Percentiles rank a stretch among this genome's conserved stretches.
Evolutionary conservation across 805 yeast species (phyloP).

Genomic region (Tetrapisispora namnaoensis): DNA sequence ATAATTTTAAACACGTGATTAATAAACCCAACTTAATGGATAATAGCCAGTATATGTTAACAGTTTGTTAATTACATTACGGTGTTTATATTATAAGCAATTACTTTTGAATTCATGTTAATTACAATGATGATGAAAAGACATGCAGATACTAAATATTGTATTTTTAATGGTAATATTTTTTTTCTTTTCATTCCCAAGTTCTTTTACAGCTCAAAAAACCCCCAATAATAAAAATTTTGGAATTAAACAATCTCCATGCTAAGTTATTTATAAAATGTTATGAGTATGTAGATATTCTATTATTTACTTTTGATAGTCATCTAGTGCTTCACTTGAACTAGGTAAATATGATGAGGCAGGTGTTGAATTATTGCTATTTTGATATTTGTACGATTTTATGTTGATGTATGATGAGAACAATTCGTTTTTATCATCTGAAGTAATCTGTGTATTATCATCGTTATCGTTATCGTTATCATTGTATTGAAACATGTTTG

Average conservation of each 20-base stretch:
- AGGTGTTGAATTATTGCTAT: constrained; percentile 1
- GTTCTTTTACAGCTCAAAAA: too few relatives aligned
- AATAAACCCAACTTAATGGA: too few relatives aligned
- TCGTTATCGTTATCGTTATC: constrained; percentile 3
- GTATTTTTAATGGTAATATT: too few relatives aligned
- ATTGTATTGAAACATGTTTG: constrained; percentile 22
- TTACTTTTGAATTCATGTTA: too few relatives aligned
- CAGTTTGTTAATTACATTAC: too few relatives aligned
- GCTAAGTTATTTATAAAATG: not conserved
- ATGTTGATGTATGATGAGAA: constrained; percentile 16
- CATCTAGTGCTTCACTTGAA: not conserved
- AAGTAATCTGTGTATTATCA: not conserved
- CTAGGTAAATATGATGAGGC: not conserved
- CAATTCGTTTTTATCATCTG: constrained; percentile 15
- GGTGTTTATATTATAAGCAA: too few relatives aligned
- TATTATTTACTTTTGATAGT: not conserved
- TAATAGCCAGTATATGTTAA: too few relatives aligned
- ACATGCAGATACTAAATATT: too few relatives aligned
- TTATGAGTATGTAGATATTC: not conserved
- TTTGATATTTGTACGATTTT: constrained; percentile 1
- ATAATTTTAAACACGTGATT: too few relatives aligned
- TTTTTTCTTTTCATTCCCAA: too few relatives aligned
- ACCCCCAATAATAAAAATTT: too few relatives aligned
- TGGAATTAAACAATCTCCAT: not conserved
- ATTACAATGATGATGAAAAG: too few relatives aligned